Base-by-base conservation (phyloP, 345 rosid species). In the Eucalyptus rudis region DNA sequence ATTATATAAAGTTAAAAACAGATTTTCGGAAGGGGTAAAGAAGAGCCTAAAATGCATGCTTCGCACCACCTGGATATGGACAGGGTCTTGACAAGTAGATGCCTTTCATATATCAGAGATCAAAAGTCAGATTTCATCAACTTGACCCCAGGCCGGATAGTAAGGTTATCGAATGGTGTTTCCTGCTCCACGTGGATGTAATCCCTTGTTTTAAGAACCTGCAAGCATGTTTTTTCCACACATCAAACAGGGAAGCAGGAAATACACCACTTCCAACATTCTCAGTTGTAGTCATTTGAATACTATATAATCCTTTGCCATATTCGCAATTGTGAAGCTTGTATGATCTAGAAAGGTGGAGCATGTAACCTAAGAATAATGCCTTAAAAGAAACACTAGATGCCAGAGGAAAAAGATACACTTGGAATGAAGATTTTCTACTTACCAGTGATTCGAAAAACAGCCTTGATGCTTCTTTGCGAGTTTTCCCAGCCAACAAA, bases 381-480 rank as follows among this genome's bases (percentile, higher is more conserved):
- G 51, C 66, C 44, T 31, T 40, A 16, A 68, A 50, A n/a, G 47
- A 87, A 87, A 45, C 10, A 59, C 24, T 49, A 68, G 51, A 7
- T 20, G 89, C 68, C 87, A 76, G 16, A 50, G 45, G 59, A 50
- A 58, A 66, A 84, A 89, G 91, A 90, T 47, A 29, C 54, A 86
- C 59, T 64, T 31, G 62, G 24, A 83, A 17, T 5, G 29, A 7
- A 58, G 56, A 43, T 59, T 43, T 31, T 33, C 29, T 68, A 88
- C 96, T 87, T 96, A 98, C 99, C 99, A 98, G 92, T 85, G 99
- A 95, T 91, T 98, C 99, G 19, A 98, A 98, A 90, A 98, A 98
- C 99, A 98, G 94, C 91, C 99, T 96, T 2, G 99, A 96, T 58
- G 99, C 99, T 92, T 98, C 99, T 92, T 96, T 98, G 83, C 99